A percentile compares a stretch with the other conserved stretches of the same genome.
Conservation (phyloP, 345 rosid species). For the Jatropha curcas region DNA sequence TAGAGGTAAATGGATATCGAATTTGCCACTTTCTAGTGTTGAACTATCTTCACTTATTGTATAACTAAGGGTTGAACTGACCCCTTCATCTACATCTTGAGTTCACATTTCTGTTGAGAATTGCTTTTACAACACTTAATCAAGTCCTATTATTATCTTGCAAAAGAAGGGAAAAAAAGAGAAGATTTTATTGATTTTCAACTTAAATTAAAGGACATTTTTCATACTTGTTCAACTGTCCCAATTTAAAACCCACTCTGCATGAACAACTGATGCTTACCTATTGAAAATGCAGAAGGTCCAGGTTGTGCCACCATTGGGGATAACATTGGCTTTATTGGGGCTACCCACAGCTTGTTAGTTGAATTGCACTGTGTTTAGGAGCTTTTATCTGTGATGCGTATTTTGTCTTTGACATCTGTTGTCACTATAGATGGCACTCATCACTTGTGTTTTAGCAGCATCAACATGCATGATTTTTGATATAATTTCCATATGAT, state of each 20-base stretch:
- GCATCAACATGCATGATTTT: neutral
- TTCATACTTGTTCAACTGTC: neutral
- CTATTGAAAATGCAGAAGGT: neutral
- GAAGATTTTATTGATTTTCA: neutral
- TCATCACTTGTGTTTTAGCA: neutral
- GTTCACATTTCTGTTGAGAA: neutral
- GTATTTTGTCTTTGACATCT: neutral
- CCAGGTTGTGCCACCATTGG: neutral
- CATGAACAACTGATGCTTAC: neutral
- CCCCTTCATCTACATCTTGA: neutral
- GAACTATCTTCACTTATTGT: neutral
- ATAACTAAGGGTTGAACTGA: neutral
- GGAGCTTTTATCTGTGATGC: neutral
- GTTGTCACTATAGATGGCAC: neutral
- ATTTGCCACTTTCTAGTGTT: neutral
- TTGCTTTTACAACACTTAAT: neutral
- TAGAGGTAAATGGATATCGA: slow-evolving; percentile 58
- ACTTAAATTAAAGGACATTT: neutral
- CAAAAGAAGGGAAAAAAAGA: neutral
- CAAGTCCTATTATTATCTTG: neutral
- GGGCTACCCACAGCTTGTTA: neutral
- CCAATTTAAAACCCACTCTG: neutral
- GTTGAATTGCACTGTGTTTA: neutral
- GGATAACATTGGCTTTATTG: neutral
- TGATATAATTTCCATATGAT: neutral